Evolutionary conservation across 371 early-diverging fungal species (phyloP).

Genomic region (Chytridium lagenaria): DNA sequence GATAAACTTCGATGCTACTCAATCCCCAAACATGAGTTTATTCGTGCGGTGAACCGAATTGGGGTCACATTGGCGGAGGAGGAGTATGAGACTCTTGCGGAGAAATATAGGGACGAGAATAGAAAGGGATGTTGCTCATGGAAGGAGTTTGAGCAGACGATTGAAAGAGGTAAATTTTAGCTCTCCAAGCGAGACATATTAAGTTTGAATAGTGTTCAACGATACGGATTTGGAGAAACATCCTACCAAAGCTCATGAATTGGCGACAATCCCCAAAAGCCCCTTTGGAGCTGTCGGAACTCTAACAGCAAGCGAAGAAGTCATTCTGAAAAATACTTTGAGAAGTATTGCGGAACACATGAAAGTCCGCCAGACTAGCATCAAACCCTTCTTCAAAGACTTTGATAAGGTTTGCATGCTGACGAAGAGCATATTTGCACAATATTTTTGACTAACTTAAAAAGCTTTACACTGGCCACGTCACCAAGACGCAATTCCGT

Average conservation of each 20-base stretch:
- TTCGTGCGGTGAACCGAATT: constrained; percentile 52
- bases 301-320: no score
- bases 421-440: no score
- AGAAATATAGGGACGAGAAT: constrained; percentile 42
- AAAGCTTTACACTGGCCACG: constrained; percentile 50
- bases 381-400: constrained; percentile 60
- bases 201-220: constrained; percentile 43
- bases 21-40: constrained; percentile 56
- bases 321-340: constrained; percentile 33
- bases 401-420: constrained; percentile 54
- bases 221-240: constrained; percentile 48
- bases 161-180: constrained; percentile 49
- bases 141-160: constrained; percentile 56
- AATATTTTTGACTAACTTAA: no score
- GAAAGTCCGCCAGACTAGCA: constrained; percentile 45
- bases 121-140: constrained; percentile 49
- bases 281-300: constrained; percentile 18
- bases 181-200: neutral
- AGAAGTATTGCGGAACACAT: constrained; percentile 47
- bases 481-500: constrained; percentile 57
- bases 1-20: constrained; percentile 57
- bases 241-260: constrained; percentile 40
- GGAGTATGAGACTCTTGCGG: constrained; percentile 49
- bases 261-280: constrained; percentile 15
- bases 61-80: constrained; percentile 39